Evolutionary conservation across 108 stramenopile species (phyloP).

Genomic region (Nitzschia inconspicua): DNA sequence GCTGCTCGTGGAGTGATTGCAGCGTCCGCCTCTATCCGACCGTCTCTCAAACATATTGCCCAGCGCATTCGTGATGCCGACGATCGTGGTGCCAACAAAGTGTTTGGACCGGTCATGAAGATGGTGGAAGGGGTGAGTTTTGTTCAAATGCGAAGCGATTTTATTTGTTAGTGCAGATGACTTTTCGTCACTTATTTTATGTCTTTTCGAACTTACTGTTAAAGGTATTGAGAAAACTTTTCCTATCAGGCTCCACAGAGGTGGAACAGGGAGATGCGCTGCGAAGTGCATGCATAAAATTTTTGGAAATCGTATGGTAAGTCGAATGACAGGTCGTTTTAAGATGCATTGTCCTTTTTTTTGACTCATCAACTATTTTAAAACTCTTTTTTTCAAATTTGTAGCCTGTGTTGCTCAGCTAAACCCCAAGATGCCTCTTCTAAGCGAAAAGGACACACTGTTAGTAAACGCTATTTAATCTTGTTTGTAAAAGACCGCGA

Average conservation of each 20-base stretch:
- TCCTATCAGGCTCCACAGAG: constrained; percentile 20
- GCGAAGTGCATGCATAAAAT: constrained; percentile 81
- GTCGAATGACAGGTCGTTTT: no score
- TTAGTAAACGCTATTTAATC: constrained; percentile 13
- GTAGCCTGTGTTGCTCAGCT: constrained; percentile 71
- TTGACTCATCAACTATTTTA: no score
- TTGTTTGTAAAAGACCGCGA: background rate
- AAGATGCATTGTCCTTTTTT: no score
- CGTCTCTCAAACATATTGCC: constrained; percentile 71
- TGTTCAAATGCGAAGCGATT: background rate
- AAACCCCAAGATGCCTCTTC: constrained; percentile 53
- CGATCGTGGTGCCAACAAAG: constrained; percentile 71
- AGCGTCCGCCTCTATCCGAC: constrained; percentile 69
- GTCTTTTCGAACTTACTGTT: background rate
- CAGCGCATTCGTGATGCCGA: constrained; percentile 71
- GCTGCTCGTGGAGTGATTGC: constrained; percentile 70
- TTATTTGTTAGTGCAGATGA: background rate
- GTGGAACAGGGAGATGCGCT: constrained; percentile 53
- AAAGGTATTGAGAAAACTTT: constrained; percentile 46
- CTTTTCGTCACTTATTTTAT: background rate
- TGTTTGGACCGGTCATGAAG: constrained; percentile 82
- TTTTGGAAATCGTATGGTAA: constrained; percentile 85
- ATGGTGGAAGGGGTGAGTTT: constrained; percentile 74
- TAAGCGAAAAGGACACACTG: constrained; percentile 34
- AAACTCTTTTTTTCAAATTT: no score